Conservation (phyloP, 1,284 basidiomycete species). For the Cryptococcus deneoformans region DNA sequence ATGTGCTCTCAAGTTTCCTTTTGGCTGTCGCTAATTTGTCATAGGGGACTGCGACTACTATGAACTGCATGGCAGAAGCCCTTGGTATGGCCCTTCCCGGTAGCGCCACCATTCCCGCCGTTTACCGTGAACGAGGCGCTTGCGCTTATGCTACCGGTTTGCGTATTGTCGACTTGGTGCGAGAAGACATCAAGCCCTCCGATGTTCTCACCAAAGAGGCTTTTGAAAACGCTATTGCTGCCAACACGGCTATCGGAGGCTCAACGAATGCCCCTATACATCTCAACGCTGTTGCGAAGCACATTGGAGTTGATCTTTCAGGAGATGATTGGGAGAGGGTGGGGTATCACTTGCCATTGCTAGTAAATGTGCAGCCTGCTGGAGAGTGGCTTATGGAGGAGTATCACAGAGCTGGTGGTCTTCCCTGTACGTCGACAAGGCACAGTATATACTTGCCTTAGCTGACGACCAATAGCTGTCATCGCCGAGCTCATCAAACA, state of each 20-base stretch:
- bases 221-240: constrained; percentile 86
- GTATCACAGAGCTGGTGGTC: constrained; percentile 46
- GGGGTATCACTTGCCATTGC: constrained; percentile 41
- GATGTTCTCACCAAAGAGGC: constrained; percentile 89
- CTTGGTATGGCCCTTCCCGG: constrained; percentile 90
- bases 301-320: constrained; percentile 40
- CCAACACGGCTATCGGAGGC: constrained; percentile 80
- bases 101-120: constrained; percentile 77
- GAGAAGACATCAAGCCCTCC: constrained; percentile 81
- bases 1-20: not conserved
- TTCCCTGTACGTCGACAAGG: constrained; percentile 30
- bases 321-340: constrained; percentile 45
- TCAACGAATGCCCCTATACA: constrained; percentile 74
- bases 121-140: constrained; percentile 42
- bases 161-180: constrained; percentile 77
- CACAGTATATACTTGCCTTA: not conserved
- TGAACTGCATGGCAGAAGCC: constrained; percentile 86
- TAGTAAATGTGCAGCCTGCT: constrained; percentile 45
- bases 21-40: not conserved
- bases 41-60: constrained; percentile 56
- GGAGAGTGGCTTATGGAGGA: constrained; percentile 47
- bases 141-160: constrained; percentile 69
- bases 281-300: constrained; percentile 46
- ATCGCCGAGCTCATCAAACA: constrained; percentile 40
- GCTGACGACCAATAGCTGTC: constrained; percentile 20